Evolutionary conservation across 2,329 filamentous ascomycete genomes (phyloP).

Genomic region (Fusarium illudens): DNA sequence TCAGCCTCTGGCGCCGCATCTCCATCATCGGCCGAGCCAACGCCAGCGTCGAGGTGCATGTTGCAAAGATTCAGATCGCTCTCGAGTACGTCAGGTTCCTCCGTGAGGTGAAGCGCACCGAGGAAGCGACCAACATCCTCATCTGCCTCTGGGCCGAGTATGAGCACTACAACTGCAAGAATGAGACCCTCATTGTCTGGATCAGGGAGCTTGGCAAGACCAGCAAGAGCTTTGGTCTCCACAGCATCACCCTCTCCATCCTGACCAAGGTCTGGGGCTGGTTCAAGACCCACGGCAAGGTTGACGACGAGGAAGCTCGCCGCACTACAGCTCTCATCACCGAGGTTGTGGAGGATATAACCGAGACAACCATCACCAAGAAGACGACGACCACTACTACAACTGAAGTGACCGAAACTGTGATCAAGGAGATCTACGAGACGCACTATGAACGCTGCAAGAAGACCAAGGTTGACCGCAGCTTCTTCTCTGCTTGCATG

Average conservation of each 20-base stretch:
- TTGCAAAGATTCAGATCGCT: conserved; percentile 50
- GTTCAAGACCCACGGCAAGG: conserved; percentile 48
- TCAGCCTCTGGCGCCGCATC: conserved; percentile 52
- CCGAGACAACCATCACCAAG: conserved; percentile 44
- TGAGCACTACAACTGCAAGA: conserved; percentile 47
- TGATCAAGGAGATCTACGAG: conserved; percentile 49
- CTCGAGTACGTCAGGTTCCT: conserved; percentile 50
- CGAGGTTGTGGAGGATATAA: conserved; percentile 52
- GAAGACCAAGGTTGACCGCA: conserved; percentile 44
- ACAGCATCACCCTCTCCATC: conserved; percentile 46
- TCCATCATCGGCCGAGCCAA: conserved; percentile 45
- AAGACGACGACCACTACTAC: conserved; percentile 46
- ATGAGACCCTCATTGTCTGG: conserved; percentile 46
- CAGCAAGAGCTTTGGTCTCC: conserved; percentile 47
- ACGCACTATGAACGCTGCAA: conserved; percentile 48
- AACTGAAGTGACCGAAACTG: conserved; percentile 45
- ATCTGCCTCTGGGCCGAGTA: conserved; percentile 54
- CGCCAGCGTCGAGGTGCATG: conserved; percentile 45
- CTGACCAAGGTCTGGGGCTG: conserved; percentile 51
- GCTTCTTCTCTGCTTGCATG: conserved; percentile 48
- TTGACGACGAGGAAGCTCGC: conserved; percentile 45
- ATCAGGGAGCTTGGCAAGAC: conserved; percentile 48
- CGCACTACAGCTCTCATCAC: conserved; percentile 49
- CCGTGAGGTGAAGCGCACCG: conserved; percentile 41
- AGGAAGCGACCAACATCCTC: conserved; percentile 51